These are phyloP conservation scores for Turritis glabra DNA, from an alignment of 345 rosid species.

Conservation along the genomic window DNA sequence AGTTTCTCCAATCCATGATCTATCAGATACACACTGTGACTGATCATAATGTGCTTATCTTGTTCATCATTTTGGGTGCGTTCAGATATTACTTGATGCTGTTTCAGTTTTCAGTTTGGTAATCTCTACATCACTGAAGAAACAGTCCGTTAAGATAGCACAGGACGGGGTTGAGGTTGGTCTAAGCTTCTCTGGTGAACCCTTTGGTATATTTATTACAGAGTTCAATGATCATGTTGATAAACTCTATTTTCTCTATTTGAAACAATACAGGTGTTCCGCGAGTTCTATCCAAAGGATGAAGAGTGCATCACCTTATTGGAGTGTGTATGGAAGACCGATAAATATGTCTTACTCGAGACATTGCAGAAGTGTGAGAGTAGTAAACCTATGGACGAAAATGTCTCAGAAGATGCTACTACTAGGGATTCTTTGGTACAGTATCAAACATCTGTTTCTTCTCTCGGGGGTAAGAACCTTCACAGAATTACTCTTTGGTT, in stretches of 20 bases:
- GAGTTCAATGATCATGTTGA: background rate
- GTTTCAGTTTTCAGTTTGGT: conserved; percentile 70
- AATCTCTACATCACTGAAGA: conserved; percentile 61
- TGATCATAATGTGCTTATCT: background rate
- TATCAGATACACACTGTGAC: background rate
- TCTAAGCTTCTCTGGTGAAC: conserved; percentile 12
- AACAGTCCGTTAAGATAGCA: conserved; percentile 69
- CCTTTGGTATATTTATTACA: background rate
- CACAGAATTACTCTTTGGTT: background rate
- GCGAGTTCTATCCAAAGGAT: conserved; percentile 72
- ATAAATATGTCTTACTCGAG: conserved; percentile 66
- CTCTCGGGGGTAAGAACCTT: conserved; percentile 62
- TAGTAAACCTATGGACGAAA: conserved; percentile 34
- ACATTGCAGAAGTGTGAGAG: conserved; percentile 42
- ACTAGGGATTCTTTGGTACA: conserved; percentile 41
- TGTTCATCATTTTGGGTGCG: background rate
- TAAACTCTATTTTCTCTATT: background rate
- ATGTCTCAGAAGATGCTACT: conserved; percentile 36
- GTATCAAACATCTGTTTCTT: conserved; percentile 53
- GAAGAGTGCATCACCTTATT: conserved; percentile 47
- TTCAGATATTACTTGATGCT: conserved; percentile 75
- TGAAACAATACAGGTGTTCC: conserved; percentile 49
- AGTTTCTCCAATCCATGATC: background rate
- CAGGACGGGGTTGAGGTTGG: conserved; percentile 77
- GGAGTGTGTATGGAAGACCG: conserved; percentile 65